Percentiles rank a stretch among this genome's conserved stretches.
These are phyloP conservation scores for Yamadazyma akitaensis DNA, from an alignment of 805 yeast species.

Conservation along the genomic window DNA sequence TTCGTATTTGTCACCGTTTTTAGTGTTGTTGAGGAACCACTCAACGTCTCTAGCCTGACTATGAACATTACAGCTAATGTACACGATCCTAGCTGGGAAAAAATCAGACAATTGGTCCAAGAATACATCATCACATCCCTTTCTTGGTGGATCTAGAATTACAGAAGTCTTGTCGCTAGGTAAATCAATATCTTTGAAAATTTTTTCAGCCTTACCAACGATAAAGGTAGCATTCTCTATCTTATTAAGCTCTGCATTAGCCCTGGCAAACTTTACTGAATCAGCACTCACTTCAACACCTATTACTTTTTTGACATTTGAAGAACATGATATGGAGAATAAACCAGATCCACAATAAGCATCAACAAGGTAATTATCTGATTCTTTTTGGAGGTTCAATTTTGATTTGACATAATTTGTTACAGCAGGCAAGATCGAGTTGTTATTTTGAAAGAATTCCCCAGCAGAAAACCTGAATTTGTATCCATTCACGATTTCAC, in stretches of 20 bases:
- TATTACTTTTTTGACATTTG: slow-evolving; percentile 75
- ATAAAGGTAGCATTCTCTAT: slow-evolving; percentile 78
- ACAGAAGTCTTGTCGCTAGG: slow-evolving; percentile 80
- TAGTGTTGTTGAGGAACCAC: slow-evolving; percentile 68
- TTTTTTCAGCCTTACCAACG: slow-evolving; percentile 88
- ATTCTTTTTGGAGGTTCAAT: slow-evolving; percentile 33
- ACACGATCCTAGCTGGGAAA: slow-evolving; percentile 83
- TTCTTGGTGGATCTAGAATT: slow-evolving; percentile 94
- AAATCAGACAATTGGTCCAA: slow-evolving; percentile 81
- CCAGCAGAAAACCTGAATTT: slow-evolving; percentile 89
- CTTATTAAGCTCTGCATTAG: slow-evolving; percentile 73
- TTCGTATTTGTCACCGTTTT: slow-evolving; percentile 57
- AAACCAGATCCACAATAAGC: slow-evolving; percentile 97
- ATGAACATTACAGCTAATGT: slow-evolving; percentile 95
- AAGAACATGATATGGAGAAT: slow-evolving; percentile 82
- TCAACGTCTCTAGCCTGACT: slow-evolving; percentile 95
- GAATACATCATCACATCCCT: slow-evolving; percentile 90
- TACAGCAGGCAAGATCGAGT: slow-evolving; percentile 81
- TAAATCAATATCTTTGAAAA: slow-evolving; percentile 74
- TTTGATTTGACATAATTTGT: slow-evolving; percentile 78
- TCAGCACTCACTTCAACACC: slow-evolving; percentile 95
- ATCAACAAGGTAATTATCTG: slow-evolving; percentile 71
- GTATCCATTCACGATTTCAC: slow-evolving; percentile 70
- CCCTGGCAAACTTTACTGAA: slow-evolving; percentile 81
- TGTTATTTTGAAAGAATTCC: slow-evolving; percentile 94